Percentiles rank a stretch among this genome's conserved stretches.
These are phyloP conservation scores for Quercus cerris DNA, from an alignment of 306 rosid genomes.

Conservation along the genomic window DNA sequence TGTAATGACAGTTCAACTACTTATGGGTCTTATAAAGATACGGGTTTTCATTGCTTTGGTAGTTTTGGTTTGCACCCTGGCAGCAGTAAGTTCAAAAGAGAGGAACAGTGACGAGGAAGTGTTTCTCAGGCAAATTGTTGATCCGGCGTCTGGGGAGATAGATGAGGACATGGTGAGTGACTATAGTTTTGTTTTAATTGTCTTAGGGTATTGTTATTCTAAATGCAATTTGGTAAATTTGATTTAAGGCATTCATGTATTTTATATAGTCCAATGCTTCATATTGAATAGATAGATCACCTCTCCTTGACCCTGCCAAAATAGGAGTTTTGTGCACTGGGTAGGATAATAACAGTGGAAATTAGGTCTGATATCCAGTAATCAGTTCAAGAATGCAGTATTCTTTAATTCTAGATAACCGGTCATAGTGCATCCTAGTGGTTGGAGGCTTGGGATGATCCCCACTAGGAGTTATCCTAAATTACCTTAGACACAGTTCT, in stretches of 20 bases:
- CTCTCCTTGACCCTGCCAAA: background rate
- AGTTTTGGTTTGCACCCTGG: constrained; percentile 37
- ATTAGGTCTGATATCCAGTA: background rate
- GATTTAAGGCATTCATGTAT: no score
- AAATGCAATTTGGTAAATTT: background rate
- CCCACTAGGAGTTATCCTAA: no score
- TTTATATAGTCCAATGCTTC: background rate
- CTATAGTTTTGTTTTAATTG: constrained; percentile 2
- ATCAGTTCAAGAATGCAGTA: background rate
- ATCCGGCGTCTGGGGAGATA: constrained; percentile 49
- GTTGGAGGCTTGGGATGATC: no score
- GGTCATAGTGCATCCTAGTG: no score
- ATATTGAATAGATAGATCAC: background rate
- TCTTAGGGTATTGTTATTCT: background rate
- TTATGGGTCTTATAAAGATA: constrained; percentile 51
- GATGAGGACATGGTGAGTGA: constrained; percentile 64
- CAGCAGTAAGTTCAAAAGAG: constrained; percentile 36
- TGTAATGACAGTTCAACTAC: constrained; percentile 40
- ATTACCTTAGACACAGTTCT: no score
- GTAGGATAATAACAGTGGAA: background rate
- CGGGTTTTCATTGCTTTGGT: constrained; percentile 51
- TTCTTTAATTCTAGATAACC: no score
- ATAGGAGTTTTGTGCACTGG: background rate
- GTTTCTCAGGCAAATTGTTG: constrained; percentile 50
- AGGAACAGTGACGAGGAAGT: constrained; percentile 39